A percentile compares a stretch with the other conserved stretches of the same genome.
Evolutionary conservation across 345 rosid genomes (phyloP).

Genomic region (Syzygium grande): DNA sequence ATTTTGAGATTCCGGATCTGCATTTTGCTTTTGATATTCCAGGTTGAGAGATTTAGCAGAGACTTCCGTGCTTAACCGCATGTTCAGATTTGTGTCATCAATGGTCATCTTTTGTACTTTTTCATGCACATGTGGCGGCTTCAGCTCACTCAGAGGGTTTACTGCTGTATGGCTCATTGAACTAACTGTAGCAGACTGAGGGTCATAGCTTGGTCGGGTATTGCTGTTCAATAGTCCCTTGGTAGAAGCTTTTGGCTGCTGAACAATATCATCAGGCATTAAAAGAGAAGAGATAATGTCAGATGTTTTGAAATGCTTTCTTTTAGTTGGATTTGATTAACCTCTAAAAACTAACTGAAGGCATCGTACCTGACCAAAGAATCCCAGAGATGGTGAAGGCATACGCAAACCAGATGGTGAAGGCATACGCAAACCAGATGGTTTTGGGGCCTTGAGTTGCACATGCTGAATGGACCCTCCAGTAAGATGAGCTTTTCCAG

Average conservation of each 20-base stretch:
- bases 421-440: constrained; percentile 87
- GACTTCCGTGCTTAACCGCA: background rate
- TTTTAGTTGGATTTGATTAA: background rate
- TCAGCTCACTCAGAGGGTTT: constrained; percentile 22
- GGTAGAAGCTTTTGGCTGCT: constrained; percentile 59
- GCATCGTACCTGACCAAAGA: constrained; percentile 60
- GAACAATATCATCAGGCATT: constrained; percentile 9
- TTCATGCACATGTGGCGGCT: constrained; percentile 12
- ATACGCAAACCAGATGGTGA: constrained; percentile 74
- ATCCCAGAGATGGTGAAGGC: constrained; percentile 89
- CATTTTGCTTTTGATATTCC: constrained; percentile 17
- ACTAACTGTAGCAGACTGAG: constrained; percentile 20
- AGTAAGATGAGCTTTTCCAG: constrained; percentile 15
- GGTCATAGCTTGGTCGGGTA: constrained; percentile 18
- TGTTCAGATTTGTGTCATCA: constrained; percentile 11
- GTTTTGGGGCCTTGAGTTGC: constrained; percentile 35
- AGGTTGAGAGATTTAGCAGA: background rate
- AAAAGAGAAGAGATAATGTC: background rate
- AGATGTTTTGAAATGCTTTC: background rate
- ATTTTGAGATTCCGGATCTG: constrained; percentile 7
- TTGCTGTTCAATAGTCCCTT: constrained; percentile 23
- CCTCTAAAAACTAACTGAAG: background rate
- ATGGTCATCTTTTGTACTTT: constrained; percentile 11
- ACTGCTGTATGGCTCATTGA: constrained; percentile 10
- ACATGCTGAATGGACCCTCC: constrained; percentile 15